Evolutionary conservation across 176 grass and related monocot genomes (phyloP).

Genomic region (Elaeis guineensis): DNA sequence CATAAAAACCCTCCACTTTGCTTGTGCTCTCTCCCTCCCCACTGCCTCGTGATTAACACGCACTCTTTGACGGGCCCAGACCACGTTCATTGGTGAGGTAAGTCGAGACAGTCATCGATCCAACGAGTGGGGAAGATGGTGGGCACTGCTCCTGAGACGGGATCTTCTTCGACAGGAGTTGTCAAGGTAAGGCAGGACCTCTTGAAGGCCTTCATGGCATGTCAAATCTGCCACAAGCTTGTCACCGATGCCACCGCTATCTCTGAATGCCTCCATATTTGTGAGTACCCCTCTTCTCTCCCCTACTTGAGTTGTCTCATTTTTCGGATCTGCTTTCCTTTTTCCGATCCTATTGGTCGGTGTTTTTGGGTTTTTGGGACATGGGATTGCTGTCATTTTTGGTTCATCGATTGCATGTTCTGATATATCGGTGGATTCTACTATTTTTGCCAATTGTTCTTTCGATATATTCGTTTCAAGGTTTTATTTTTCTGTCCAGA

Average conservation of each 20-base stretch:
- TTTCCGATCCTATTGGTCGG: neutral
- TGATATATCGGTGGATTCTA: neutral
- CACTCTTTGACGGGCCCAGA: too few species aligned
- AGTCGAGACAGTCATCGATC: too few species aligned
- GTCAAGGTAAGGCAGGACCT: slow-evolving; percentile 30
- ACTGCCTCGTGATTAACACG: too few species aligned
- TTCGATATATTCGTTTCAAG: too few species aligned
- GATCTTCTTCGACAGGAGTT: too few species aligned
- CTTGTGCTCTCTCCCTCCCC: too few species aligned
- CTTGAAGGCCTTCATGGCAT: slow-evolving; percentile 49
- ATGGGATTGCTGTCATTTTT: slow-evolving; percentile 12
- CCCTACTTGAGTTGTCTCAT: neutral
- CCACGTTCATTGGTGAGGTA: too few species aligned
- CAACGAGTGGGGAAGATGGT: too few species aligned
- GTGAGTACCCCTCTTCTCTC: too few species aligned
- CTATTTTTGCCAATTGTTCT: neutral
- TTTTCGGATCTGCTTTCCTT: neutral
- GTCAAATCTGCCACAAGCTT: slow-evolving; percentile 65
- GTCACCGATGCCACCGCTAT: slow-evolving; percentile 72
- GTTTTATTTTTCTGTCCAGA: too few species aligned
- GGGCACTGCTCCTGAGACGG: too few species aligned
- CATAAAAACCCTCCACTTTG: too few species aligned
- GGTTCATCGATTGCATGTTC: neutral
- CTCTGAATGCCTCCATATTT: slow-evolving; percentile 74
- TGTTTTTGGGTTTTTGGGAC: slow-evolving; percentile 16